These are phyloP conservation scores for Diutina sp. DNA, from an alignment of 1,139 yeast genomes.

Conservation along the genomic window DNA sequence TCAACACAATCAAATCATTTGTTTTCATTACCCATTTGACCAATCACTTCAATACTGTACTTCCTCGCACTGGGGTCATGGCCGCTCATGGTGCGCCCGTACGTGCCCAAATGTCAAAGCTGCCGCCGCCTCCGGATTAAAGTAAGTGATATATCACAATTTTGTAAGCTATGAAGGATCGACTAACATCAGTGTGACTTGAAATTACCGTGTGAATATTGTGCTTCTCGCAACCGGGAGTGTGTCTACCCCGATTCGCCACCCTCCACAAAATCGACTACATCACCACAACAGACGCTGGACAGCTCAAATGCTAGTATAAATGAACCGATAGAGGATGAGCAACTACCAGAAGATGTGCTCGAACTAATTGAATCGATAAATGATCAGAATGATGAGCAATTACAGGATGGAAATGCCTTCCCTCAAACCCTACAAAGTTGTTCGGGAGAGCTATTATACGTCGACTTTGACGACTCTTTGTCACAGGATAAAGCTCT, in stretches of 20 bases:
- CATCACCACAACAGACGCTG: neutral
- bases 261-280: neutral
- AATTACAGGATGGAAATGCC: too few species aligned
- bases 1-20: too few species aligned
- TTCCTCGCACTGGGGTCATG: neutral
- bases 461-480: neutral
- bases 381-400: neutral
- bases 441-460: too few species aligned
- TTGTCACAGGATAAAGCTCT: neutral
- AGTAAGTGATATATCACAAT: neutral
- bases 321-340: neutral
- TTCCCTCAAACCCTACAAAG: neutral
- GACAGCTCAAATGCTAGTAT: neutral
- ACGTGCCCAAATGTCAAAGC: neutral
- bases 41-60: too few species aligned
- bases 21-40: too few species aligned
- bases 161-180: neutral
- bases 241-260: neutral
- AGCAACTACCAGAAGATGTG: neutral
- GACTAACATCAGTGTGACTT: neutral
- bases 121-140: neutral
- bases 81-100: neutral
- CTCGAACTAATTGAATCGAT: neutral
- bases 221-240: neutral
- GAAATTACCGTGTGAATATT: neutral